These are phyloP conservation scores for Xerocomus spinulosus DNA, from an alignment of 768 basidiomycete genomes.

Conservation along the genomic window DNA sequence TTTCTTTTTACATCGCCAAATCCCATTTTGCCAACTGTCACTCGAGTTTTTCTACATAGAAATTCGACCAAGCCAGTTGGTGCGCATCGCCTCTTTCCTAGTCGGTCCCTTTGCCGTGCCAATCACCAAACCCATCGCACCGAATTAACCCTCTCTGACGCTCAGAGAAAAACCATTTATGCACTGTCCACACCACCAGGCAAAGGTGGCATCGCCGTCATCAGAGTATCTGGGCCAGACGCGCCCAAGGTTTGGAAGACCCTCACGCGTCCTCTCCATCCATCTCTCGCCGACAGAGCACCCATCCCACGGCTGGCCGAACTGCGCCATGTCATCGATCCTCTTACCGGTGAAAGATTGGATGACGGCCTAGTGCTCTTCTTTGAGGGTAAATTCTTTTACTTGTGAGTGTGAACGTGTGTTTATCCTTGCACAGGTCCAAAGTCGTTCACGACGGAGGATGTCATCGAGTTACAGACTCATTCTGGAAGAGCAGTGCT, in stretches of 20 bases:
- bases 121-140: not conserved
- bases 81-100: conserved; percentile 16
- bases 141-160: conserved; percentile 34
- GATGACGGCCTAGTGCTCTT: conserved; percentile 82
- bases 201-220: conserved; percentile 76
- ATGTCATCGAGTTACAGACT: conserved; percentile 78
- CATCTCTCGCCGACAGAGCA: conserved; percentile 1
- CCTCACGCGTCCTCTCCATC: conserved; percentile 43
- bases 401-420: not conserved
- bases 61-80: conserved; percentile 17
- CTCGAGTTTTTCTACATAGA: conserved; percentile 21
- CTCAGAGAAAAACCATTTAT: conserved; percentile 75
- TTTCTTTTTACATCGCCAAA: conserved; percentile 7
- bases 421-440: conserved; percentile 44
- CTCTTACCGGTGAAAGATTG: conserved; percentile 52
- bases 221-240: conserved; percentile 79
- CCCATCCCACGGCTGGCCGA: conserved; percentile 67
- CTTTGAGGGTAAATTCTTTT: conserved; percentile 57
- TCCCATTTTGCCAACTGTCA: conserved; percentile 5
- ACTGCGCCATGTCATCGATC: conserved; percentile 64
- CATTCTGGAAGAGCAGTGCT: conserved; percentile 85
- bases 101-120: conserved; percentile 8
- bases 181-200: conserved; percentile 86
- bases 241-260: conserved; percentile 56
- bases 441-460: conserved; percentile 79